Evolutionary conservation across 139 green algal genomes (phyloP).

Genomic region (Chlamydomonas sphaeroides): DNA sequence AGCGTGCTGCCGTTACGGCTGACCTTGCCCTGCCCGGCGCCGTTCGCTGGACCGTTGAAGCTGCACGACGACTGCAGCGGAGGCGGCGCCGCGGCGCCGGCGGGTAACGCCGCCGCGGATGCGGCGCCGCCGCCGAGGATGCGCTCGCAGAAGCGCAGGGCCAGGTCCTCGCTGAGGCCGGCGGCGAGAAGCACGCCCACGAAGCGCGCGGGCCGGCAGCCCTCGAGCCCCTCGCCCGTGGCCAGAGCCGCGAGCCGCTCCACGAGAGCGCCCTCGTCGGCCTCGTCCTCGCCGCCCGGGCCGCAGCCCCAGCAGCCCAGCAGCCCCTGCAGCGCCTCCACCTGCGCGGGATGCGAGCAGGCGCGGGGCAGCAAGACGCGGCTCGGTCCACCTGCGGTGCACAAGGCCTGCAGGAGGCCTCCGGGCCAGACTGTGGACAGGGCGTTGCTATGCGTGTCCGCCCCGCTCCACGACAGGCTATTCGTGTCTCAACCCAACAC

Average conservation of each 20-base stretch:
- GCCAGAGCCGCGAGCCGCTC: slow-evolving; percentile 15
- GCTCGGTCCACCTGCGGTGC: too few species aligned
- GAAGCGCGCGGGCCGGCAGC: slow-evolving; percentile 16
- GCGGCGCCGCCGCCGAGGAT: slow-evolving; percentile 1
- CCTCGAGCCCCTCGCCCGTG: background rate
- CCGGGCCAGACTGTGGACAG: too few species aligned
- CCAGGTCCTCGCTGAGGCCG: slow-evolving; percentile 6
- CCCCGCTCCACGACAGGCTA: too few species aligned
- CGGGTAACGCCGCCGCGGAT: too few species aligned
- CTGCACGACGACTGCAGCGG: too few species aligned
- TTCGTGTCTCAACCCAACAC: too few species aligned
- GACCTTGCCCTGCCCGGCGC: background rate
- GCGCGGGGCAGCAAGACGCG: too few species aligned
- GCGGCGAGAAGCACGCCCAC: slow-evolving; percentile 23
- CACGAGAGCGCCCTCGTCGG: slow-evolving; percentile 15
- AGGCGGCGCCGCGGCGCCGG: background rate
- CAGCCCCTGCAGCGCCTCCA: slow-evolving; percentile 60
- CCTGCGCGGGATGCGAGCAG: too few species aligned
- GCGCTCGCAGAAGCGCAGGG: slow-evolving; percentile 38
- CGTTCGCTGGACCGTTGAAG: too few species aligned
- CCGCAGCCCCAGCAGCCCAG: slow-evolving; percentile 54
- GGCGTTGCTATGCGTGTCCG: too few species aligned
- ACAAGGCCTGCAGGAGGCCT: too few species aligned
- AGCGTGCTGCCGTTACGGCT: too few species aligned
- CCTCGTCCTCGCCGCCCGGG: background rate